A percentile compares a stretch with the other conserved stretches of the same genome.
Conservation (phyloP, 1,284 basidiomycete genomes). For the Trichosporon inkin region DNA sequence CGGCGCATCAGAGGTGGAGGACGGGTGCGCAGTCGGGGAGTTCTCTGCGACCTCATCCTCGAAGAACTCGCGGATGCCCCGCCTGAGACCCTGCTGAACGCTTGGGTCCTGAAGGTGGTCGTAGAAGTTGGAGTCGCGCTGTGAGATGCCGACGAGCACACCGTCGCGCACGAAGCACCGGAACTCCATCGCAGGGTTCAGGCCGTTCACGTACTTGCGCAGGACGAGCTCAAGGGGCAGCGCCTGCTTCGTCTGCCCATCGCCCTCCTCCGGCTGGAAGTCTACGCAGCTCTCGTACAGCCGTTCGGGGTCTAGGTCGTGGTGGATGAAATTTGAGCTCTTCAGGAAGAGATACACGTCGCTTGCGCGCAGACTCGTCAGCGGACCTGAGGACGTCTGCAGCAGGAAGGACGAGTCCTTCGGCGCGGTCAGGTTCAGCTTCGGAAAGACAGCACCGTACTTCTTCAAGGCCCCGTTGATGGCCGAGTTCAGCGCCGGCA, state of each 20-base stretch:
- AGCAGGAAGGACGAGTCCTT: slow-evolving; percentile 92
- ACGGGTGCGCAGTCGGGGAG: background rate
- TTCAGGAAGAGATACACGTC: slow-evolving; percentile 93
- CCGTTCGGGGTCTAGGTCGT: slow-evolving; percentile 63
- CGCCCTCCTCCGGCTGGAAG: background rate
- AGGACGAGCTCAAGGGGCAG: slow-evolving; percentile 75
- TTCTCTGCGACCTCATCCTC: slow-evolving; percentile 59
- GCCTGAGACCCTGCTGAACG: slow-evolving; percentile 58
- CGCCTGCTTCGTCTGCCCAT: background rate
- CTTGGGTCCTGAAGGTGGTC: slow-evolving; percentile 69
- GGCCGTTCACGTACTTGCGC: slow-evolving; percentile 76
- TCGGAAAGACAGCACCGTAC: slow-evolving; percentile 82
- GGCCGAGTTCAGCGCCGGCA: slow-evolving; percentile 66
- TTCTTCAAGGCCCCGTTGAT: slow-evolving; percentile 66
- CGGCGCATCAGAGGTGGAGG: background rate
- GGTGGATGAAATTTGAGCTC: slow-evolving; percentile 81
- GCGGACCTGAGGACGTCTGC: slow-evolving; percentile 65
- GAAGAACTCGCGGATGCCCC: slow-evolving; percentile 64
- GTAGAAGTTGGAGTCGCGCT: slow-evolving; percentile 88
- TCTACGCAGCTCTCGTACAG: slow-evolving; percentile 44
- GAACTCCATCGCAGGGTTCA: slow-evolving; percentile 72
- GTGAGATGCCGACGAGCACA: slow-evolving; percentile 69
- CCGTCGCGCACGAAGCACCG: slow-evolving; percentile 78
- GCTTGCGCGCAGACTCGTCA: slow-evolving; percentile 79
- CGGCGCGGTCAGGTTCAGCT: slow-evolving; percentile 89